phyloP scores from a whole-genome alignment of 2,329 filamentous ascomycete genomes.

The Cryphonectria nitschkei region DNA sequence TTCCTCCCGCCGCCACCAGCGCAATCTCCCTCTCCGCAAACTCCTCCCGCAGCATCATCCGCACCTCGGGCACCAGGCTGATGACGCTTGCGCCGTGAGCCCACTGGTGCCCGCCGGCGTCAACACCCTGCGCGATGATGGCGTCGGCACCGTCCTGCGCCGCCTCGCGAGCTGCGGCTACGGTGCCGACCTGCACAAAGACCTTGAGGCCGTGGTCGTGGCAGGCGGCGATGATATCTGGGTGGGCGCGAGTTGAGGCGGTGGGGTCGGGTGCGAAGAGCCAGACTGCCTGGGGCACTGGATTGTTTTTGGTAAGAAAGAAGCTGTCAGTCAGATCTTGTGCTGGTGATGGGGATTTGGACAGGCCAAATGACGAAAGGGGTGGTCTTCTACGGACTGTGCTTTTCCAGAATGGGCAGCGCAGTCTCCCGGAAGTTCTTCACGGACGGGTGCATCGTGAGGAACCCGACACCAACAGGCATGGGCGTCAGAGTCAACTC shows the following conservation, averaged over 20 bases:
- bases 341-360: background rate
- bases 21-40: slow-evolving; percentile 40
- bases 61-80: slow-evolving; percentile 61
- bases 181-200: slow-evolving; percentile 66
- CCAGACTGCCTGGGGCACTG: slow-evolving; percentile 63
- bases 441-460: slow-evolving; percentile 54
- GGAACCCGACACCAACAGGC: slow-evolving; percentile 65
- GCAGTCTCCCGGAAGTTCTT: slow-evolving; percentile 46
- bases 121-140: slow-evolving; percentile 64
- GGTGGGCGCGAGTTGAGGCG: slow-evolving; percentile 36
- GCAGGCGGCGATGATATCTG: slow-evolving; percentile 42
- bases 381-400: slow-evolving; percentile 34
- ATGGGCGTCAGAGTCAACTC: slow-evolving; percentile 36
- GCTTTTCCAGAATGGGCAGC: slow-evolving; percentile 54
- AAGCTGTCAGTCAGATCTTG: background rate
- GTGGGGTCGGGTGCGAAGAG: slow-evolving; percentile 63
- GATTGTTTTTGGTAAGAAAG: background rate
- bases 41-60: slow-evolving; percentile 47
- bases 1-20: slow-evolving; percentile 63
- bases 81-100: slow-evolving; percentile 57
- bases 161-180: slow-evolving; percentile 56
- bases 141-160: slow-evolving; percentile 57
- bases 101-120: slow-evolving; percentile 68
- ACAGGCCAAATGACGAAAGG: background rate
- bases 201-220: slow-evolving; percentile 48